Percentiles rank a stretch among this genome's conserved stretches.
Evolutionary conservation across 148 eudicot species (phyloP).

Genomic region (Limonium bicolor): DNA sequence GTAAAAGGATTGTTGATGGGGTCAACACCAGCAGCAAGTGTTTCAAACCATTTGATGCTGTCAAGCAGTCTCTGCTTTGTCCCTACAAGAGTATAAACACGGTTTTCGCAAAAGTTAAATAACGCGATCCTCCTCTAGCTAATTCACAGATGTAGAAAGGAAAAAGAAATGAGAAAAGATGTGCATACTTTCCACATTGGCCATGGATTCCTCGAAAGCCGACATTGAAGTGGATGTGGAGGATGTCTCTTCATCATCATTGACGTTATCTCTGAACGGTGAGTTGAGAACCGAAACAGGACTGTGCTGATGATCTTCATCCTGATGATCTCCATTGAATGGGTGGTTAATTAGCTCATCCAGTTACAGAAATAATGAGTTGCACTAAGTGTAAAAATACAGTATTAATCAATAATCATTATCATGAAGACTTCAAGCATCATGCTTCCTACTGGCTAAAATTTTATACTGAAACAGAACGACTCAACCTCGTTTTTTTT

Average conservation of each 20-base stretch:
- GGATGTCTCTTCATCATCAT: slow-evolving; percentile 5
- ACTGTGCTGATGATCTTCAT: slow-evolving; percentile 39
- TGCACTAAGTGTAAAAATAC: no score
- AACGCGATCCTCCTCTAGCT: background rate
- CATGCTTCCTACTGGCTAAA: no score
- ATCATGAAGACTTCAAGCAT: no score
- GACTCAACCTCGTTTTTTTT: no score
- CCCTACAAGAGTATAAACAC: slow-evolving; percentile 6
- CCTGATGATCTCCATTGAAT: no score
- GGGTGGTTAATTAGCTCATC: no score
- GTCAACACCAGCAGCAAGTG: slow-evolving; percentile 16
- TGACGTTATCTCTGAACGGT: slow-evolving; percentile 30
- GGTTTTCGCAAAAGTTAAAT: background rate
- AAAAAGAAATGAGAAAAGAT: background rate
- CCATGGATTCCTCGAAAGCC: slow-evolving; percentile 20
- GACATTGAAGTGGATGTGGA: slow-evolving; percentile 8
- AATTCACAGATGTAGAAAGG: background rate
- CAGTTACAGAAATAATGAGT: no score
- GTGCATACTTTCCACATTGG: slow-evolving; percentile 26
- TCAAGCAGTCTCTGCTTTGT: slow-evolving; percentile 21
- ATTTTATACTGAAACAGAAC: no score
- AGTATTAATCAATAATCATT: no score
- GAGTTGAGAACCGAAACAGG: slow-evolving; percentile 55
- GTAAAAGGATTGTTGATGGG: slow-evolving; percentile 15
- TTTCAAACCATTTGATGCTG: slow-evolving; percentile 27